Conservation (phyloP, 139 green algal genomes). For the Asterochloris erici region DNA sequence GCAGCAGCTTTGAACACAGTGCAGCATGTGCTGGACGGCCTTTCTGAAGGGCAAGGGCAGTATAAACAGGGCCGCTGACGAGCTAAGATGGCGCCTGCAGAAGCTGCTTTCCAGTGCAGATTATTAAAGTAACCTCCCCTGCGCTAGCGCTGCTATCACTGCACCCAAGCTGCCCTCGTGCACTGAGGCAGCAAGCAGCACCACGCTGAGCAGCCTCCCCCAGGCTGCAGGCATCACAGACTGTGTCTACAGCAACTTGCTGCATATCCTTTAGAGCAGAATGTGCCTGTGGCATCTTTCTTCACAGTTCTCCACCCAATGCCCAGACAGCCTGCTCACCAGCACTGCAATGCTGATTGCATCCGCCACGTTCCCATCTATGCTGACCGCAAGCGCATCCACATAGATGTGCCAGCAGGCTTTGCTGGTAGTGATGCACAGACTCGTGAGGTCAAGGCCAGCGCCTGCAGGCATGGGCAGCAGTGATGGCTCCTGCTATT, state of each 20-base stretch:
- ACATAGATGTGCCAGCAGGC: constrained; percentile 78
- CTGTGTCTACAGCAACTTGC: background rate
- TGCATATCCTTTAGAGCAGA: background rate
- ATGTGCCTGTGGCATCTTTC: background rate
- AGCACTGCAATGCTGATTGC: constrained; percentile 66
- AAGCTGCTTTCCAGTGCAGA: too few relatives aligned
- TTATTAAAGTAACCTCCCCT: too few relatives aligned
- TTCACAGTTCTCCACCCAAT: too few relatives aligned
- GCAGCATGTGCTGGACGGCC: too few relatives aligned
- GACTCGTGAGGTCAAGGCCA: constrained; percentile 53
- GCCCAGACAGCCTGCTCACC: constrained; percentile 14
- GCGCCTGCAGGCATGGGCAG: constrained; percentile 10
- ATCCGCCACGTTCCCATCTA: constrained; percentile 77
- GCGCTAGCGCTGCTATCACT: too few relatives aligned
- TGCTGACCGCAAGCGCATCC: constrained; percentile 79
- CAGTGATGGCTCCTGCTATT: background rate
- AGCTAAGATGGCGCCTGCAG: too few relatives aligned
- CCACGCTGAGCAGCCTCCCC: background rate
- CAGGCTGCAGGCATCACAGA: background rate
- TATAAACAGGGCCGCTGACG: too few relatives aligned
- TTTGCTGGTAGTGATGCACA: constrained; percentile 77
- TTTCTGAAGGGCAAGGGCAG: too few relatives aligned
- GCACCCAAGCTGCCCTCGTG: too few relatives aligned
- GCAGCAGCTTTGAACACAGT: too few relatives aligned
- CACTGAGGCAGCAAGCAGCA: too few relatives aligned